Evolutionary conservation across 2,329 filamentous ascomycete genomes (phyloP), one percentile per base, ranked within the genome.

Genomic region (Rosellinia necatrix): DNA sequence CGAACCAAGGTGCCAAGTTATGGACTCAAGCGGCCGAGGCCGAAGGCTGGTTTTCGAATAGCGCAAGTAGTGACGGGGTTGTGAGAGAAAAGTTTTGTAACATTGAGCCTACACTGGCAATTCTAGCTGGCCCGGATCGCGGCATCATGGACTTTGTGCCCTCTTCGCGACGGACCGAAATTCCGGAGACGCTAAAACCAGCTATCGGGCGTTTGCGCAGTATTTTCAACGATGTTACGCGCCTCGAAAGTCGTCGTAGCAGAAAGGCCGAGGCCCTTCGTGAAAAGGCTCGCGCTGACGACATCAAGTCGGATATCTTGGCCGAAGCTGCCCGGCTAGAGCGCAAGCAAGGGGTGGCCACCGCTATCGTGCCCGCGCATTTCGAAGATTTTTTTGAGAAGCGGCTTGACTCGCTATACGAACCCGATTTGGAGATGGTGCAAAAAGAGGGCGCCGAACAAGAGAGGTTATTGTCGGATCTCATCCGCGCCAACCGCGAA

Each of bases 381-480:
- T 97, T 99, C 68, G 94, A 99, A 67, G 84, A 86, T 49, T 88
- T 97, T 42, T 97, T 97, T 63, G 91, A 96, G 66, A 82, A 86
- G 63, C 85, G 92, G 1, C 81, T 99, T 2, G 85, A 88, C 49
- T 74, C 71, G 41, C 80, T 88, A 42, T 99, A 97, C 71, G 90
- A 96, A 61, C 75, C 83, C 0, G 93, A 97, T 64, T 76, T 89
- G 13, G 85, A 87, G 22, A 82, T 86, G 56, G 77, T 96, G 0
- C 78, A 82, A 2, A 84, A 87, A 49, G 93, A 97, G 67, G 80
- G 80, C 2, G 78, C 81, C 25, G 91, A 96, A 50, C 94, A 97
- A 72, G 84, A 90, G 3, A 83, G 85, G 42, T 77, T 94, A 0
- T 74, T 89, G 2, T 75, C 80, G 2, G 86, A 90, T 40, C 76